A percentile compares a stretch with the other conserved stretches of the same genome.
Conservation (phyloP, 2,329 filamentous ascomycete species). For the Boeremia lycopersici region DNA sequence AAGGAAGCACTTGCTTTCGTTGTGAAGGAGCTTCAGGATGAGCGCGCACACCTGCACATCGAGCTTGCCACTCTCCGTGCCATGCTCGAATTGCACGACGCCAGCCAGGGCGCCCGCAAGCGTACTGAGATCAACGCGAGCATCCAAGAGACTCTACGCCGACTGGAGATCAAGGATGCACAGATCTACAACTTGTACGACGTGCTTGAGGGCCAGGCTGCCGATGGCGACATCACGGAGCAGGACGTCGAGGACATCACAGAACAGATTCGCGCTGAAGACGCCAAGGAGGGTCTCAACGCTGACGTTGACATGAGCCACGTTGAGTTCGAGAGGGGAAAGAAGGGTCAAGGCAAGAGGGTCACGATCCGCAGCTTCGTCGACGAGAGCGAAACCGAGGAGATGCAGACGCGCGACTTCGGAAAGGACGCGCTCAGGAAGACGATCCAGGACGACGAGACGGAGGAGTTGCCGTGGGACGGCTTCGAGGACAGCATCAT, state of each 20-base stretch:
- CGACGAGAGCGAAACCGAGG: conserved; percentile 34
- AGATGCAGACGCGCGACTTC: conserved; percentile 30
- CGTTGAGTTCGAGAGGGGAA: conserved; percentile 32
- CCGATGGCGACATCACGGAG: conserved; percentile 61
- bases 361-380: conserved; percentile 47
- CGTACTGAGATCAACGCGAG: conserved; percentile 65
- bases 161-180: conserved; percentile 74
- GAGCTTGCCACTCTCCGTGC: conserved; percentile 67
- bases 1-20: conserved; percentile 78
- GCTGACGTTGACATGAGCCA: conserved; percentile 25
- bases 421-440: conserved; percentile 12
- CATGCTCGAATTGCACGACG: conserved; percentile 66
- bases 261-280: conserved; percentile 49
- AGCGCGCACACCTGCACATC: conserved; percentile 76
- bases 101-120: conserved; percentile 65
- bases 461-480: conserved; percentile 49
- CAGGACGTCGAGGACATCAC: conserved; percentile 52
- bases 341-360: conserved; percentile 42
- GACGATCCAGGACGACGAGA: conserved; percentile 27
- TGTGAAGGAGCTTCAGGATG: conserved; percentile 80
- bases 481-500: conserved; percentile 41
- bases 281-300: conserved; percentile 21
- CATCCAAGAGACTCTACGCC: conserved; percentile 66
- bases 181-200: conserved; percentile 85
- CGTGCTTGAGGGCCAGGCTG: conserved; percentile 74